Percentiles rank a stretch among this genome's conserved stretches.
Conservation (phyloP, 179 eudicot species). For the Patellifolia procumbens region DNA sequence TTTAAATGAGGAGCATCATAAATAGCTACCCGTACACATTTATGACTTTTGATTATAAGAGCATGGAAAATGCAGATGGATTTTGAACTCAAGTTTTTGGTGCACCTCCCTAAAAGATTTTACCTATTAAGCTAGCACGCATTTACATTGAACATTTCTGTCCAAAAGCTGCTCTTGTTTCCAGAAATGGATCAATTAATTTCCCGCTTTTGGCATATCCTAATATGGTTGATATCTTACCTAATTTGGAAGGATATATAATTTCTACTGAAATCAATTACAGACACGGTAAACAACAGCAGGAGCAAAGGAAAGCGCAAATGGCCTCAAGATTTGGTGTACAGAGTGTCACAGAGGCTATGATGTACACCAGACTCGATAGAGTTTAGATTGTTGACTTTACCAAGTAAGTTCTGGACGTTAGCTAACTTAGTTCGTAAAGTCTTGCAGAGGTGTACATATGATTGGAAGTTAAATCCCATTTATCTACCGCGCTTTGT, state of each 20-base stretch:
- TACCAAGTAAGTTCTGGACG: too few relatives aligned
- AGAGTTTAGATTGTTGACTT: too few relatives aligned
- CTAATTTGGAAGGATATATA: background rate
- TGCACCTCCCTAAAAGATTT: background rate
- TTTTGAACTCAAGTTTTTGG: background rate
- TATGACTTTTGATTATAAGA: background rate
- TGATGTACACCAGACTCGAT: too few relatives aligned
- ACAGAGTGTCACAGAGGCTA: too few relatives aligned
- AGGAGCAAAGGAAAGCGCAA: background rate
- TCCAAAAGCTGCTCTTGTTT: too few relatives aligned
- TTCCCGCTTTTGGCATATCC: background rate
- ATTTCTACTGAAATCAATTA: background rate
- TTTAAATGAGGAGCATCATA: background rate
- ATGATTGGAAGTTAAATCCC: too few relatives aligned
- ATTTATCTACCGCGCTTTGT: too few relatives aligned
- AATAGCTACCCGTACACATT: background rate
- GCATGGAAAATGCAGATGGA: background rate
- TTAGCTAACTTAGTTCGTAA: too few relatives aligned
- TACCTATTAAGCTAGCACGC: background rate
- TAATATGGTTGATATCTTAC: conserved; percentile 3
- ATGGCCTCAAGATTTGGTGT: too few relatives aligned
- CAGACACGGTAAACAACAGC: background rate
- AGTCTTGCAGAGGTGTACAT: too few relatives aligned
- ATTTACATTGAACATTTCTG: background rate
- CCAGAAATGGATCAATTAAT: background rate